Conservation (phyloP, 106 monocot species). For the Amphibolis antarctica region DNA sequence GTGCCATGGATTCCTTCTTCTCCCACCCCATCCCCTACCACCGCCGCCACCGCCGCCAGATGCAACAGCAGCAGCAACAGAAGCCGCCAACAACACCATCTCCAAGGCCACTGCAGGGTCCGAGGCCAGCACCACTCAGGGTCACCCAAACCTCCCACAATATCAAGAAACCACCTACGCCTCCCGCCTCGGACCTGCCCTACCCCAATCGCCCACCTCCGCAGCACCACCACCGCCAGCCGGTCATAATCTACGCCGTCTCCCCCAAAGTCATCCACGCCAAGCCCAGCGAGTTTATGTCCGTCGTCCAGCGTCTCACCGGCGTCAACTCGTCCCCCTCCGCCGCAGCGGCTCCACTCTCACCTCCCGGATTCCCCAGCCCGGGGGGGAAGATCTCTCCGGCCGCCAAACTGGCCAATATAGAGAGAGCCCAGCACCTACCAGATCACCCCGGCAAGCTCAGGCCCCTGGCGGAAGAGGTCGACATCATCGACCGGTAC, state of each 20-base stretch:
- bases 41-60: not conserved
- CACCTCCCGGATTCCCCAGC: constrained; percentile 1
- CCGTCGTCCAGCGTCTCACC: constrained; percentile 74
- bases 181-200: constrained; percentile 2
- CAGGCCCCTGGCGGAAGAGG: not conserved
- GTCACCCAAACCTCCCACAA: constrained; percentile 51
- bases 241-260: constrained; percentile 70
- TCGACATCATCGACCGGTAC: not conserved
- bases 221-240: constrained; percentile 15
- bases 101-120: constrained; percentile 49
- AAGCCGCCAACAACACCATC: not conserved
- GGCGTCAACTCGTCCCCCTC: constrained; percentile 22
- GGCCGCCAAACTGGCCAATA: constrained; percentile 43
- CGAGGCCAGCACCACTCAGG: constrained; percentile 43
- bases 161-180: constrained; percentile 46
- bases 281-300: constrained; percentile 56
- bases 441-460: not conserved
- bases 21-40: not conserved
- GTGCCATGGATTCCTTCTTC: constrained; percentile 7
- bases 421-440: constrained; percentile 19
- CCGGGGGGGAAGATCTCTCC: constrained; percentile 30
- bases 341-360: constrained; percentile 1
- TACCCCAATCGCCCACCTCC: no score
- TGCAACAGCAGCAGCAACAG: not conserved
- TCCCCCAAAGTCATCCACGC: constrained; percentile 70